Base-by-base conservation (phyloP, 495 filamentous ascomycete species). In the Trichocladium antarcticum region DNA sequence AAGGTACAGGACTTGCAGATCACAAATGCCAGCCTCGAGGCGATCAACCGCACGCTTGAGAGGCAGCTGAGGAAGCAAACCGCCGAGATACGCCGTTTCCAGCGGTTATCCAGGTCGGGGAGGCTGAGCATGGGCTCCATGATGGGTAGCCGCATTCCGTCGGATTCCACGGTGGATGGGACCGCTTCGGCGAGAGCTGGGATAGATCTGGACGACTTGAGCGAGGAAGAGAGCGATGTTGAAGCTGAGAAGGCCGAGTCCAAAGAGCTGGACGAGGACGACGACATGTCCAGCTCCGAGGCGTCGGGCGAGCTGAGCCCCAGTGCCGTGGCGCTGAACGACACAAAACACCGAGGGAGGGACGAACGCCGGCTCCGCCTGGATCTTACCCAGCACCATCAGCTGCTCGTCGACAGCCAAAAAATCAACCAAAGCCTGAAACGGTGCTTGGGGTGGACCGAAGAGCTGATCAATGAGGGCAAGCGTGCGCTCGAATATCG, bases 1-100 rank as follows among this genome's bases (percentile, higher is more conserved):
- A 97, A 96, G 65, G 89, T 99, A 24, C 71, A 97, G 55, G 92
- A 99, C 62, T 71, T 99, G n/a, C 86, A 99, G 59, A 99, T 99
- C 50, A 94, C 85, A 52, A 99, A 99, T 55, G 90, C 87, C 2
- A 95, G 88, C 19, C 77, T 99, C 7, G 75, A 95, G 24, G 93
- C 93, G n/a, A 96, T 99, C 66, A 99, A 99, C 58, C 78, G 88
- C 41, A 88, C 87, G 0, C 69, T 99, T 1, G 92, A 99, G 64
- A 76, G 85, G 9, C 86, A 96, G 57, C 78, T 99, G 65, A 78
- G 87, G 5, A 92, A 92, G 57, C 92, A 97, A 59, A 87, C 85
- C 17, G 77, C 85, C 7, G 90, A 99, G 63, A 63, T 99, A 32
- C 80, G 90, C 22, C 75, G 87, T 24, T 96, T 79, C 58, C 79